Conservation (phyloP, 2,329 filamentous ascomycete species). For the Verticillium klebahnii region DNA sequence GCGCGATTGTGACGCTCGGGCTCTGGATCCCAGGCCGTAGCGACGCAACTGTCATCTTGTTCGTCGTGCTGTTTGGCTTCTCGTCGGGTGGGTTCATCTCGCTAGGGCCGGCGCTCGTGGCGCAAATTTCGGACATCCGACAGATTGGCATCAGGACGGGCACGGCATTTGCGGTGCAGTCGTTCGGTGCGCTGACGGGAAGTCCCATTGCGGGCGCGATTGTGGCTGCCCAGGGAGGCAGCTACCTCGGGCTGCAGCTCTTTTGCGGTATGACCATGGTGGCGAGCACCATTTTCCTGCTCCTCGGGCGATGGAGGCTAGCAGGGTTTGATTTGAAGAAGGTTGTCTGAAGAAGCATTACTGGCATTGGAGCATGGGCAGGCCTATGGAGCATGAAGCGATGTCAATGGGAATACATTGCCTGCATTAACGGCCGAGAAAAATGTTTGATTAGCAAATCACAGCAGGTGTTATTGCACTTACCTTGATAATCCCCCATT, state of each 20-base stretch:
- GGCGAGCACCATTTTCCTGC: constrained; percentile 2
- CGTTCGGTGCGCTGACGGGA: constrained; percentile 43
- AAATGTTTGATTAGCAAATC: not conserved
- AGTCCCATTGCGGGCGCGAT: constrained; percentile 38
- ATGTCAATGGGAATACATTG: not conserved
- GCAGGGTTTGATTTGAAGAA: not conserved
- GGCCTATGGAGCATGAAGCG: not conserved
- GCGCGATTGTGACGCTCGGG: constrained; percentile 30
- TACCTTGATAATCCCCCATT: not conserved
- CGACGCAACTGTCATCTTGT: constrained; percentile 31
- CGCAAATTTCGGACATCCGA: constrained; percentile 29
- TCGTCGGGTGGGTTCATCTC: constrained; percentile 40
- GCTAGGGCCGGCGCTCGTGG: constrained; percentile 35
- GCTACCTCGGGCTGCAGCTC: constrained; percentile 56
- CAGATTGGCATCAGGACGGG: constrained; percentile 29
- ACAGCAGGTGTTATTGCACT: not conserved
- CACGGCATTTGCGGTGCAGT: constrained; percentile 22
- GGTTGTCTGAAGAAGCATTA: not conserved
- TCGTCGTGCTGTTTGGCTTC: constrained; percentile 39
- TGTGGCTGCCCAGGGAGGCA: constrained; percentile 36
- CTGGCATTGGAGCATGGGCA: not conserved
- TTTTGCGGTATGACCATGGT: constrained; percentile 55
- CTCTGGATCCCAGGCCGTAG: constrained; percentile 32
- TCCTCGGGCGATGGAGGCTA: not conserved
- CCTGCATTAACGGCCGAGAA: not conserved